Percentiles rank a stretch among this genome's conserved stretches.
Evolutionary conservation across 2,329 filamentous ascomycete species (phyloP).

Genomic region (Aureobasidium pullulans): DNA sequence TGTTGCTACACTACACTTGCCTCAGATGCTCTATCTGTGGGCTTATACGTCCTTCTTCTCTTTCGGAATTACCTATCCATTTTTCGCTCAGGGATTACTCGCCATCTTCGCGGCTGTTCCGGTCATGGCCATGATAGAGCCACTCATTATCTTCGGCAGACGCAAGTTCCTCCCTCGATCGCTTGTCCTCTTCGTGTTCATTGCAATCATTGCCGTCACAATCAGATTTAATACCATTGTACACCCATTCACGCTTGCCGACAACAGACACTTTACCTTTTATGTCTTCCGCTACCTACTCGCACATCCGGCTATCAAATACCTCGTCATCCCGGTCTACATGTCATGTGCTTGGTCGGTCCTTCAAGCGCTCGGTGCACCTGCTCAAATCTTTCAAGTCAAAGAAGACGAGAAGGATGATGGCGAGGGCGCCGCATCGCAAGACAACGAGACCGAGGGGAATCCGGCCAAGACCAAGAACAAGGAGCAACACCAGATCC

Average conservation of each 20-base stretch:
- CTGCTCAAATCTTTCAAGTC: constrained; percentile 14
- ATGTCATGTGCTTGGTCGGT: constrained; percentile 60
- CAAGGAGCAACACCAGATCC: not conserved
- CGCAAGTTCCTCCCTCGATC: constrained; percentile 31
- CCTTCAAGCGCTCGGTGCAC: constrained; percentile 54
- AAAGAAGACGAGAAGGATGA: constrained; percentile 12
- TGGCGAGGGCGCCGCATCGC: not conserved
- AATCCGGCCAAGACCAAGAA: not conserved
- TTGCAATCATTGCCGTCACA: constrained; percentile 38
- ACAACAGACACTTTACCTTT: constrained; percentile 96
- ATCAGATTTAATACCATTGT: constrained; percentile 85
- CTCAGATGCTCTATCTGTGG: constrained; percentile 95
- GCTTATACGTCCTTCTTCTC: constrained; percentile 87
- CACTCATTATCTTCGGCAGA: constrained; percentile 28
- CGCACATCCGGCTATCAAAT: constrained; percentile 53
- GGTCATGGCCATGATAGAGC: constrained; percentile 22
- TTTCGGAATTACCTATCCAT: constrained; percentile 62
- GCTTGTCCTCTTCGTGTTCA: constrained; percentile 28
- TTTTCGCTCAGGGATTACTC: constrained; percentile 33
- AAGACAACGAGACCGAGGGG: not conserved
- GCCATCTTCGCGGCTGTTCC: constrained; percentile 21
- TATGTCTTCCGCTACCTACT: constrained; percentile 81
- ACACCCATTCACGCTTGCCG: constrained; percentile 90
- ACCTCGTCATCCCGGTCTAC: constrained; percentile 63
- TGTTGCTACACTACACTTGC: constrained; percentile 75